phyloP scores from a whole-genome alignment of 805 yeast species.

The Candida silvicultrix region DNA sequence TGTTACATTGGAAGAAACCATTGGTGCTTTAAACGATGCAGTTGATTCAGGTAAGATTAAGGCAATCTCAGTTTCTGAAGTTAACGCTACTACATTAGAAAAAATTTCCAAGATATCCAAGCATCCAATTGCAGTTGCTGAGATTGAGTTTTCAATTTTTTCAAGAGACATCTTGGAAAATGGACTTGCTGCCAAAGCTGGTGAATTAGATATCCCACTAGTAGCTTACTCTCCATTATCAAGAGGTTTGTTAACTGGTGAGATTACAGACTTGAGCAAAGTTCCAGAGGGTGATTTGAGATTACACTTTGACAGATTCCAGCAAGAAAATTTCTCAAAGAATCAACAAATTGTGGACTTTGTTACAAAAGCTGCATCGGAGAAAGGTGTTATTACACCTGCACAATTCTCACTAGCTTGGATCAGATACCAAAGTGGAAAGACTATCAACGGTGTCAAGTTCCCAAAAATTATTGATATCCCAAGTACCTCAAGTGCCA shows the following conservation, averaged over 20 bases:
- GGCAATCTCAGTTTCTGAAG: conserved; percentile 73
- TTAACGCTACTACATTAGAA: conserved; percentile 50
- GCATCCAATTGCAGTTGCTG: conserved; percentile 59
- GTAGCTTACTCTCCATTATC: conserved; percentile 83
- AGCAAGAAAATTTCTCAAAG: conserved; percentile 45
- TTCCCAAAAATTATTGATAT: conserved; percentile 65
- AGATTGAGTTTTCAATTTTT: conserved; percentile 73
- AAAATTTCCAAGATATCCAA: conserved; percentile 46
- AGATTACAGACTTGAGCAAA: conserved; percentile 36
- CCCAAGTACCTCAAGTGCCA: conserved; percentile 64
- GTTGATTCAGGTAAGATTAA: conserved; percentile 61
- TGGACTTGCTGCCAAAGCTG: conserved; percentile 57
- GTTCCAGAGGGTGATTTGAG: conserved; percentile 55
- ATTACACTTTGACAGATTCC: conserved; percentile 46
- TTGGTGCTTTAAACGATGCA: conserved; percentile 48
- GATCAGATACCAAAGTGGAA: conserved; percentile 37
- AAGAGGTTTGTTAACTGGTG: conserved; percentile 71
- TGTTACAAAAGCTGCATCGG: conserved; percentile 44
- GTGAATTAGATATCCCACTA: conserved; percentile 54
- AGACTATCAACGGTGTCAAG: conserved; percentile 18
- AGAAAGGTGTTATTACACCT: conserved; percentile 38
- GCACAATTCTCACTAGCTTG: conserved; percentile 73
- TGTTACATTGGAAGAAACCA: conserved; percentile 52
- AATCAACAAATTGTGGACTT: conserved; percentile 48
- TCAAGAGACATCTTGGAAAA: conserved; percentile 52